Conservation (phyloP, 139 green algal genomes). For the Chlorokybus atmophyticus region DNA sequence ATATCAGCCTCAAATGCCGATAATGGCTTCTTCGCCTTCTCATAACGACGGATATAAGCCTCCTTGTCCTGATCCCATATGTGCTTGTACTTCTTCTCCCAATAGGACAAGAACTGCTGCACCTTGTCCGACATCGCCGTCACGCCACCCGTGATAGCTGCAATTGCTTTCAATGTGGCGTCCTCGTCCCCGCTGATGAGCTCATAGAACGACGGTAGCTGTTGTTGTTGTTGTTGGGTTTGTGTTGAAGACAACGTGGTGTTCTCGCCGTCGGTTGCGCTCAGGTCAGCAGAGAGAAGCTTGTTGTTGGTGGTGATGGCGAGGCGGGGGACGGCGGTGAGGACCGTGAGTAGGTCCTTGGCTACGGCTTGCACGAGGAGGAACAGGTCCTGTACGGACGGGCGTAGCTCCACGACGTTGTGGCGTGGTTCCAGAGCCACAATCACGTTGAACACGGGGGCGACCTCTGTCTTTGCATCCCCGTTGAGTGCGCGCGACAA, state of each 20-base stretch:
- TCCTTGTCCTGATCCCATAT: slow-evolving; percentile 80
- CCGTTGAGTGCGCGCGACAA: slow-evolving; percentile 65
- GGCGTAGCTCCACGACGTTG: slow-evolving; percentile 52
- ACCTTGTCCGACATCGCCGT: slow-evolving; percentile 64
- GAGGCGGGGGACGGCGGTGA: slow-evolving; percentile 48
- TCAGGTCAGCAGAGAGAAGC: neutral
- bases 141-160: slow-evolving; percentile 61
- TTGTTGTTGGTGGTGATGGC: slow-evolving; percentile 8
- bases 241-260: neutral
- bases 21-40: slow-evolving; percentile 70
- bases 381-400: slow-evolving; percentile 60
- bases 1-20: slow-evolving; percentile 65
- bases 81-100: slow-evolving; percentile 82
- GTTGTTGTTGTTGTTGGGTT: slow-evolving; percentile 25
- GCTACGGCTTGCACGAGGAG: slow-evolving; percentile 59
- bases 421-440: slow-evolving; percentile 43
- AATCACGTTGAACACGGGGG: slow-evolving; percentile 61
- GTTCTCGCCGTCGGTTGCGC: too few relatives aligned
- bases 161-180: slow-evolving; percentile 54
- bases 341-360: slow-evolving; percentile 51
- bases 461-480: slow-evolving; percentile 51
- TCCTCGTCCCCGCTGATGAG: slow-evolving; percentile 61
- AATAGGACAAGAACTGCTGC: slow-evolving; percentile 54
- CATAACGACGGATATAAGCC: slow-evolving; percentile 67
- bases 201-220: slow-evolving; percentile 47